Conservation (phyloP, 129 eudicot genomes). For the Chrysanthemum seticuspe region DNA sequence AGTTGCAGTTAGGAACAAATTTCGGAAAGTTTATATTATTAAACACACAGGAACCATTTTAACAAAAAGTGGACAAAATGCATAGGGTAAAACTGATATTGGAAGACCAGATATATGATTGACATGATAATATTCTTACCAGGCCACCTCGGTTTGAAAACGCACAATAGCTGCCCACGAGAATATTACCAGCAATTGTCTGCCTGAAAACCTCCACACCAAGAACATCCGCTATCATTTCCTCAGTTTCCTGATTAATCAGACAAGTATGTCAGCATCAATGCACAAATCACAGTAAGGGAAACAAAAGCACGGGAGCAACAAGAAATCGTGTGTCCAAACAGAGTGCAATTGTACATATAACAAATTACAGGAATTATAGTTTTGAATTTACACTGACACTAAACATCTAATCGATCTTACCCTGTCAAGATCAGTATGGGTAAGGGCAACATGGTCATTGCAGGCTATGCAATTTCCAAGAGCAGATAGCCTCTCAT, state of each 20-base stretch:
- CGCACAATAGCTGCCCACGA: constrained; percentile 73
- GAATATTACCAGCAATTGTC: constrained; percentile 70
- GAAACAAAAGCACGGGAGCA: not conserved
- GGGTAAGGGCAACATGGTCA: constrained; percentile 97
- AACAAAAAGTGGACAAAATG: not conserved
- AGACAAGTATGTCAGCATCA: not conserved
- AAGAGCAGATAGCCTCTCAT: constrained; percentile 84
- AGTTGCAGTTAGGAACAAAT: too few species aligned
- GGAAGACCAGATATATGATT: not conserved
- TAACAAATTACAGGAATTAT: not conserved
- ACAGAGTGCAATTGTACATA: not conserved
- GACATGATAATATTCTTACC: constrained; percentile 38
- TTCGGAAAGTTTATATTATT: too few species aligned
- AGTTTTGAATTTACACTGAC: not conserved
- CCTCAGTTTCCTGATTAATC: constrained; percentile 69
- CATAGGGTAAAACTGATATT: not conserved
- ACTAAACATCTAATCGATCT: not conserved
- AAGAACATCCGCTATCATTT: constrained; percentile 77
- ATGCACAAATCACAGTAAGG: not conserved
- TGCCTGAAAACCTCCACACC: constrained; percentile 81
- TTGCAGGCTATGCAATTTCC: constrained; percentile 99
- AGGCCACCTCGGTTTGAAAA: constrained; percentile 72
- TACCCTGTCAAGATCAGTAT: constrained; percentile 93
- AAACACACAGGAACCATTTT: too few species aligned
- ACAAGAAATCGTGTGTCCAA: not conserved